These are phyloP conservation scores for Pseudotulostoma volvatum DNA, from an alignment of 495 filamentous ascomycete species.

Conservation along the genomic window DNA sequence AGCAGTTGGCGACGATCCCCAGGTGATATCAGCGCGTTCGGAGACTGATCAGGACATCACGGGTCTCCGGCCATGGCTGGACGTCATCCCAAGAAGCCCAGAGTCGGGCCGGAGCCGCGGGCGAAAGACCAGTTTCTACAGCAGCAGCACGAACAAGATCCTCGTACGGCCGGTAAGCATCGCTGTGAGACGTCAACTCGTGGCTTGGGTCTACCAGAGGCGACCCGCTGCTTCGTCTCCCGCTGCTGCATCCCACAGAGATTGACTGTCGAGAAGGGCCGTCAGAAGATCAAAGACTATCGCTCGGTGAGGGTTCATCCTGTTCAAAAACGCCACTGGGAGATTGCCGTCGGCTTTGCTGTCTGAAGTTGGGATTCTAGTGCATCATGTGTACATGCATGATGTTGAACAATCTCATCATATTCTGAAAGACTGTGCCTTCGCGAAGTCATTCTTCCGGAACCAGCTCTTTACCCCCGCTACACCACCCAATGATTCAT, in stretches of 20 bases:
- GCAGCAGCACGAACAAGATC: constrained; percentile 14
- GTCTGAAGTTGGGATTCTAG: too few relatives aligned
- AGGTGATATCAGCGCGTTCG: constrained; percentile 10
- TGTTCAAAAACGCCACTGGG: too few relatives aligned
- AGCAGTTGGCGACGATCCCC: constrained; percentile 19
- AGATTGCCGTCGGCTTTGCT: too few relatives aligned
- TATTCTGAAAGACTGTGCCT: too few relatives aligned
- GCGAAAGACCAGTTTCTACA: constrained; percentile 10
- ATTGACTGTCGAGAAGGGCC: constrained; percentile 19
- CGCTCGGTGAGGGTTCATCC: constrained; percentile 13
- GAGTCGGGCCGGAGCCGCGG: constrained; percentile 9
- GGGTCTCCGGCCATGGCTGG: constrained; percentile 16
- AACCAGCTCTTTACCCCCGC: too few relatives aligned
- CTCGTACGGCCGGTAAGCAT: constrained; percentile 16
- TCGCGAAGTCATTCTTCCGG: too few relatives aligned
- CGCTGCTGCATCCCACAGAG: constrained; percentile 15
- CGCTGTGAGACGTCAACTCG: constrained; percentile 14
- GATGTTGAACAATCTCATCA: too few relatives aligned
- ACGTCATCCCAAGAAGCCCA: constrained; percentile 12
- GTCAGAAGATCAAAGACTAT: constrained; percentile 21
- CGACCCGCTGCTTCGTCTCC: constrained; percentile 3
- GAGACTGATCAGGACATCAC: constrained; percentile 7
- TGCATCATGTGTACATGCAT: too few relatives aligned
- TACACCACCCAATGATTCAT: too few relatives aligned
- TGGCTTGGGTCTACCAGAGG: constrained; percentile 14